Percentiles rank a stretch among this genome's conserved stretches.
Conservation (phyloP, 768 basidiomycete species). For the Mycena pura region DNA sequence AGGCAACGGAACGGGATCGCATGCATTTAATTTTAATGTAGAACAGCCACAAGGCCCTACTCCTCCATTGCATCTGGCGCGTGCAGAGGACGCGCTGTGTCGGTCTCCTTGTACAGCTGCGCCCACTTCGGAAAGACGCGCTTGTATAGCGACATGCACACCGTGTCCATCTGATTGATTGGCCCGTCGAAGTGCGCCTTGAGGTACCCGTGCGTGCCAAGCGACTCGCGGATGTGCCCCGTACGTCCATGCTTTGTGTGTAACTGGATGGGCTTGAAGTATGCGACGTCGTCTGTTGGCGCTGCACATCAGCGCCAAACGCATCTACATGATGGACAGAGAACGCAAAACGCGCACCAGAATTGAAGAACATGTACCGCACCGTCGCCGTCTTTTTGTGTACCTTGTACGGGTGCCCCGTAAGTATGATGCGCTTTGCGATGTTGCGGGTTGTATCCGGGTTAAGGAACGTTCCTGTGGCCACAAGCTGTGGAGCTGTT, state of each 20-base stretch:
- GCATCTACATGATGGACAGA: conserved; percentile 13
- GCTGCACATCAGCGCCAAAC: conserved; percentile 6
- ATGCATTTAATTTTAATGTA: too few species aligned
- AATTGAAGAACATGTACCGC: conserved; percentile 98
- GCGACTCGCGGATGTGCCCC: conserved; percentile 90
- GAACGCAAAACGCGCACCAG: conserved; percentile 51
- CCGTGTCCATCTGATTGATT: conserved; percentile 94
- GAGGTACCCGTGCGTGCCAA: conserved; percentile 98
- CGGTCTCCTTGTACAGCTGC: conserved; percentile 51
- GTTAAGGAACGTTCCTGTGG: conserved; percentile 85
- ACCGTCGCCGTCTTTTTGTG: conserved; percentile 98
- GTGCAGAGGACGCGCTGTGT: conserved; percentile 3
- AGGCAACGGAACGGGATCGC: too few species aligned
- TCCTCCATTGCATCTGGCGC: conserved; percentile 48
- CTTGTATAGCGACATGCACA: conserved; percentile 96
- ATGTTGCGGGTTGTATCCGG: conserved; percentile 92
- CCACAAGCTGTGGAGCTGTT: conserved; percentile 82
- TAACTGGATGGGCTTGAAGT: conserved; percentile 93
- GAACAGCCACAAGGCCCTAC: conserved; percentile 28
- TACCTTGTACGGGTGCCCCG: conserved; percentile 96
- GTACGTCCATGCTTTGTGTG: conserved; percentile 89
- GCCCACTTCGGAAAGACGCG: conserved; percentile 92
- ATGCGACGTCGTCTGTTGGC: conserved; percentile 78
- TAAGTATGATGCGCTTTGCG: conserved; percentile 92
- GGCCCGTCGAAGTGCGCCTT: conserved; percentile 96